Base-by-base conservation (phyloP, 176 grass and related monocot genomes). In the Hordeum marinum region DNA sequence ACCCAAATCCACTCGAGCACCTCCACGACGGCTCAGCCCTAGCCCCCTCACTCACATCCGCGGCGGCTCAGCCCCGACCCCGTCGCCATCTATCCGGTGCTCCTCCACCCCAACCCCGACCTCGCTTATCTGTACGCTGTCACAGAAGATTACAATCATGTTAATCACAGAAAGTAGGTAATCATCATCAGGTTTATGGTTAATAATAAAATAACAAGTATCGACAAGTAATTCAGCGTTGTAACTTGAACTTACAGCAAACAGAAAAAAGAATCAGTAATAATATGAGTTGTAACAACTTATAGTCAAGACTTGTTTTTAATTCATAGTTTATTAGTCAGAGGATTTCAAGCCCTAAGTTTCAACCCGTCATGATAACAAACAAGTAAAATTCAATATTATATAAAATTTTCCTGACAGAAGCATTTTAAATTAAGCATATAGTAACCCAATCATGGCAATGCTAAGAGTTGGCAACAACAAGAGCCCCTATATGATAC, bases 111-210 rank as follows among this genome's bases (percentile, higher is more conserved):
- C n/a, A n/a, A n/a, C n/a, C 72, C 84, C 76, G 96, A 73, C 81
- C 92, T 79, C 94, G 62, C 76, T 99, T 94, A 81, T 99, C 97
- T 36, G 97, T 96, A 42, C 94, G 94, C 97, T 99, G 91, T 59
- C 48, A 87, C 41, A 86, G 62, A 90, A 87, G 4, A 77, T 58
- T 6, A 27, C 58, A 90, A 82, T 72, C 26, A 41, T 87, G 79
- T 76, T 76, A 83, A 58, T n/a, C 70, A 62, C 8, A 17, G 48
- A 63, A 46, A 59, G 35, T 8, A 72, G 74, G 46, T 48, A 84
- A 80, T 80, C 52, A 70, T 15, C 11, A 11, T n/a, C 46, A 40
- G 43, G 25, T 42, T 68, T 69, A 80, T 43, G 41, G 46, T 62
- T 82, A 68, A 36, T 18, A 52, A 77, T 11, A 83, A 41, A 65